These are phyloP conservation scores for Zymoseptoria tritici DNA, from an alignment of 2,329 filamentous ascomycete species.

Conservation along the genomic window DNA sequence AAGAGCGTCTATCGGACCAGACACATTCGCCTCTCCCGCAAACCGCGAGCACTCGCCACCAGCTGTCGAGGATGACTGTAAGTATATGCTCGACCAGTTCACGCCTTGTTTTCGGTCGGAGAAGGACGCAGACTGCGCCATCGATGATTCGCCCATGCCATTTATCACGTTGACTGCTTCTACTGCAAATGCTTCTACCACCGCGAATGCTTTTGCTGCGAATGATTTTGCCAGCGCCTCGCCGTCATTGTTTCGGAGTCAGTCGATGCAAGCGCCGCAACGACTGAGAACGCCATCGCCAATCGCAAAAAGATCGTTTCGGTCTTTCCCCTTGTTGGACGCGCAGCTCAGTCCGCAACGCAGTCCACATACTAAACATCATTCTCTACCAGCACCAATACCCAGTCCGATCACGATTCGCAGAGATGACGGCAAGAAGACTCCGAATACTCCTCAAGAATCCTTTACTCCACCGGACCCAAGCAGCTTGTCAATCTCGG, in stretches of 20 bases:
- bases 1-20: conserved; percentile 38
- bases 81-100: conserved; percentile 27
- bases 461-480: conserved; percentile 68
- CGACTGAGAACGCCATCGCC: conserved; percentile 33
- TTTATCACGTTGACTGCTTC: conserved; percentile 30
- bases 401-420: conserved; percentile 8
- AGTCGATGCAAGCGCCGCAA: conserved; percentile 33
- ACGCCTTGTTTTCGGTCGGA: conserved; percentile 21
- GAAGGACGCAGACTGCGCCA: conserved; percentile 14
- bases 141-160: conserved; percentile 24
- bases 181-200: conserved; percentile 12
- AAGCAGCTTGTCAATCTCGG: conserved; percentile 75
- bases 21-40: conserved; percentile 39
- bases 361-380: conserved; percentile 17
- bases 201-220: conserved; percentile 29
- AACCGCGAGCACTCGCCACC: conserved; percentile 25
- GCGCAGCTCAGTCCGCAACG: conserved; percentile 11
- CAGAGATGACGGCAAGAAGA: conserved; percentile 17
- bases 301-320: conserved; percentile 31
- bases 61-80: conserved; percentile 28
- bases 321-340: conserved; percentile 21
- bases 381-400: conserved; percentile 16
- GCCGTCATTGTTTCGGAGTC: conserved; percentile 33
- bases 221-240: conserved; percentile 27
- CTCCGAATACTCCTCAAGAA: conserved; percentile 65